Evolutionary conservation across 306 rosid species (phyloP), one percentile per base, ranked within the genome.

Genomic region (Begonia fuchsioides): DNA sequence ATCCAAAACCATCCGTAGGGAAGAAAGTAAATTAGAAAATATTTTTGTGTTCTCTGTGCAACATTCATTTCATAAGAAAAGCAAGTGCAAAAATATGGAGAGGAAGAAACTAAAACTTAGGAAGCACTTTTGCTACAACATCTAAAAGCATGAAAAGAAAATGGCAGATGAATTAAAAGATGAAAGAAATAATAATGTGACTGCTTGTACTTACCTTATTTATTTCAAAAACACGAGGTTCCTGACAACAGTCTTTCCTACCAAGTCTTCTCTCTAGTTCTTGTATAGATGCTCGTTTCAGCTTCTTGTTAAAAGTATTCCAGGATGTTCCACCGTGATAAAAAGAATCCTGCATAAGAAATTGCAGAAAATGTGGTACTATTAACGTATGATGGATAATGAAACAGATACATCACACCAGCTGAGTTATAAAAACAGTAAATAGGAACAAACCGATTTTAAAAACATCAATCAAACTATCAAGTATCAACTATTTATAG

Each of bases 261-360:
- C 54, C 59, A 20, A 6, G 32, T 6, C 32, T 6, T 20, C 68
- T 54, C 26, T 13, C 17, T 8, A 15, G 51, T 17, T 59, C 65
- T 53, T 56, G 54, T 64, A 26, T 56, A 35, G 60, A 64, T 51
- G 50, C 40, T 47, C 15, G 54, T 57, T 20, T 58, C 13, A 49
- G 47, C 49, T 52, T 15, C 48, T 47, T 51, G 38, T 39, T 53
- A 57, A 55, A 35, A 48, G 60, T 15, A 40, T 44, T 48, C 10
- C 40, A 19, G 11, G 49, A 46, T 50, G 58, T 55, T 47, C 52
- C 41, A 13, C 39, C 11, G 14, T 55, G 56, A 38, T 65, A 53
- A 57, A 52, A 58, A 18, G 55, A 54, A 26, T 52, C 38, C 81
- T 75, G 56, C 38, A 52, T 49, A 16, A 47, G 32, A 20, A 2